Evolutionary conservation across 106 monocot species (phyloP).

Genomic region (Apostasia ramifera): DNA sequence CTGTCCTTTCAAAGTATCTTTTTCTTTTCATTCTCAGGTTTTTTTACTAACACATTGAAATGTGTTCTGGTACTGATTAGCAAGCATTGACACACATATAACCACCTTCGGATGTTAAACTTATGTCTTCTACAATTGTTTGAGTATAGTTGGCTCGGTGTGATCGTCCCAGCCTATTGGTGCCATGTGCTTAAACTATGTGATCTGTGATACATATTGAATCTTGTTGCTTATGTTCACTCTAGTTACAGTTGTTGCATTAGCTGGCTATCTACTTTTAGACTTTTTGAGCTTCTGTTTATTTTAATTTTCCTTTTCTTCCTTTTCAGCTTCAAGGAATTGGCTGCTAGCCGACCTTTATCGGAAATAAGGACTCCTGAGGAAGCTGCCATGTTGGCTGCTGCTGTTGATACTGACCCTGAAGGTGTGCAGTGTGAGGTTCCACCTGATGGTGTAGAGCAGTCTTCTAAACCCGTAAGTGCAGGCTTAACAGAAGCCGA

Average conservation of each 20-base stretch:
- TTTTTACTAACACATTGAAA: too few relatives aligned
- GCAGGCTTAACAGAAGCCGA: conserved; percentile 68
- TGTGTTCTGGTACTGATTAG: too few relatives aligned
- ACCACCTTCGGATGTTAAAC: too few relatives aligned
- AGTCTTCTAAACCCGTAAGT: conserved; percentile 53
- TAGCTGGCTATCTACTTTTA: not conserved
- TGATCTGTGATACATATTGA: too few relatives aligned
- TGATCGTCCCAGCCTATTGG: too few relatives aligned
- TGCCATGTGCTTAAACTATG: too few relatives aligned
- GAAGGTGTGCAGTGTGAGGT: conserved; percentile 52
- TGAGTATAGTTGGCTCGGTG: too few relatives aligned
- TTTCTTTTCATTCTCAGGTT: not conserved
- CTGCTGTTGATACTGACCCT: conserved; percentile 18
- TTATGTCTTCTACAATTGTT: too few relatives aligned
- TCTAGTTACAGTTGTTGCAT: too few relatives aligned
- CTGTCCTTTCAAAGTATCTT: not conserved
- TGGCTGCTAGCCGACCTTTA: conserved; percentile 55
- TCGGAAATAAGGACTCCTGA: conserved; percentile 70
- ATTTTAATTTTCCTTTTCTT: conserved; percentile 3
- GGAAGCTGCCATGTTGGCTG: conserved; percentile 44
- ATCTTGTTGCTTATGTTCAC: too few relatives aligned
- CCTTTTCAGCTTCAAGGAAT: conserved; percentile 71
- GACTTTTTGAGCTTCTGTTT: not conserved
- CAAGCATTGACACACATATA: too few relatives aligned
- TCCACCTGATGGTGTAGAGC: conserved; percentile 46